A percentile compares a stretch with the other conserved stretches of the same genome.
phyloP scores from a whole-genome alignment of 176 grass and related monocot species.

The Panicum miliaceum region DNA sequence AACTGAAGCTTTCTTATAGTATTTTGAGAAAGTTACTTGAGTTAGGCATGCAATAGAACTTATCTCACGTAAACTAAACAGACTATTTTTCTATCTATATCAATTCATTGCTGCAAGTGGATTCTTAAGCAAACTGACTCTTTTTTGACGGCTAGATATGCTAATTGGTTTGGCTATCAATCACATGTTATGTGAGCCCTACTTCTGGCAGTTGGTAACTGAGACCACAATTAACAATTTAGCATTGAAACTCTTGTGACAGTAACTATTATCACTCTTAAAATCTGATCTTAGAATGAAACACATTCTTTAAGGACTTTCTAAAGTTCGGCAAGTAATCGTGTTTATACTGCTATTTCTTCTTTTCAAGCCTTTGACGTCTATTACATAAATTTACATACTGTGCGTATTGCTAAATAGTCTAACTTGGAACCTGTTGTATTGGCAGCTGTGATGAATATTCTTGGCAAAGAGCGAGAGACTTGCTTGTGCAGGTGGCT shows the following conservation, averaged over 20 bases:
- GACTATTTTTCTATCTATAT: background rate
- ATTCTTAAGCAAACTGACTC: background rate
- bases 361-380: background rate
- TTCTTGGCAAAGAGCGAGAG: slow-evolving; percentile 87
- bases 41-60: background rate
- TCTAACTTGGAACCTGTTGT: background rate
- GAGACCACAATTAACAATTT: background rate
- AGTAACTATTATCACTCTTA: background rate
- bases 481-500: slow-evolving; percentile 91
- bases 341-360: slow-evolving; percentile 13
- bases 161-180: background rate
- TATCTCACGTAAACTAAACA: background rate
- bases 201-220: background rate
- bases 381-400: background rate
- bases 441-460: slow-evolving; percentile 82
- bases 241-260: background rate
- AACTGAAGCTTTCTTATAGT: background rate
- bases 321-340: background rate
- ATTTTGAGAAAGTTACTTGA: background rate
- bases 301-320: background rate
- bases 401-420: background rate
- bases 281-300: slow-evolving; percentile 6
- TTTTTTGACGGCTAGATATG: slow-evolving; percentile 24
- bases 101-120: background rate
- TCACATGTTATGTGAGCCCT: background rate